phyloP scores from a whole-genome alignment of 768 basidiomycete species.

The Termitomyces sp. region DNA sequence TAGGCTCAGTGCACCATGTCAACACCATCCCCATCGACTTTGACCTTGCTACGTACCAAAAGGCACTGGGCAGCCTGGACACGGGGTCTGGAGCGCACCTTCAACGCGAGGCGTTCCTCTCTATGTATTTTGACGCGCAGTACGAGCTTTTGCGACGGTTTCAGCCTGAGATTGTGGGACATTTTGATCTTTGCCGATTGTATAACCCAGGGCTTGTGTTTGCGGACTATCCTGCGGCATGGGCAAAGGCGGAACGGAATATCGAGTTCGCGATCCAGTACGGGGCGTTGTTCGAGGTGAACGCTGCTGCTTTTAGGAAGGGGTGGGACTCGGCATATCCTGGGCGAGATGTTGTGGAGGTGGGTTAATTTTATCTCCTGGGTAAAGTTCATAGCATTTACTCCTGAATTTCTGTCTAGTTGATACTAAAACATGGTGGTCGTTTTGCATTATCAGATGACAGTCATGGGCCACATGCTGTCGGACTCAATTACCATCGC shows the following conservation, averaged over 20 bases:
- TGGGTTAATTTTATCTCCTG: slow-evolving; percentile 21
- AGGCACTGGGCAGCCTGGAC: slow-evolving; percentile 42
- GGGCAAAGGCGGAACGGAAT: slow-evolving; percentile 69
- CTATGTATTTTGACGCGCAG: slow-evolving; percentile 83
- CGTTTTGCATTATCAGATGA: slow-evolving; percentile 89
- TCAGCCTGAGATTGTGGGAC: slow-evolving; percentile 86
- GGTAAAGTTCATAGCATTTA: not conserved
- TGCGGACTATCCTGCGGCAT: slow-evolving; percentile 50
- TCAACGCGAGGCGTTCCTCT: slow-evolving; percentile 43
- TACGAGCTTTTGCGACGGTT: slow-evolving; percentile 61
- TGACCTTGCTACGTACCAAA: slow-evolving; percentile 64
- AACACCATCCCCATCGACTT: slow-evolving; percentile 89
- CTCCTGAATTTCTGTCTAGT: slow-evolving; percentile 32
- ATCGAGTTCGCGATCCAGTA: slow-evolving; percentile 65
- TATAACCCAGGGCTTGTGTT: slow-evolving; percentile 64
- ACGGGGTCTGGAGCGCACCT: not conserved
- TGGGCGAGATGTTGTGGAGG: slow-evolving; percentile 68
- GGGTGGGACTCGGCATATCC: slow-evolving; percentile 87
- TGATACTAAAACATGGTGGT: slow-evolving; percentile 64
- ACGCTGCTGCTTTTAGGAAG: slow-evolving; percentile 90
- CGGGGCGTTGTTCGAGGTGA: slow-evolving; percentile 91
- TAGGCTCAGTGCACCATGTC: slow-evolving; percentile 93
- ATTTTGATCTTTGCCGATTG: slow-evolving; percentile 88
- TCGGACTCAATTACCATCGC: slow-evolving; percentile 79
- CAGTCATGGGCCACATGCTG: slow-evolving; percentile 85